These are phyloP conservation scores for Lindgomyces ingoldianus DNA, from an alignment of 495 filamentous ascomycete species.

Conservation along the genomic window DNA sequence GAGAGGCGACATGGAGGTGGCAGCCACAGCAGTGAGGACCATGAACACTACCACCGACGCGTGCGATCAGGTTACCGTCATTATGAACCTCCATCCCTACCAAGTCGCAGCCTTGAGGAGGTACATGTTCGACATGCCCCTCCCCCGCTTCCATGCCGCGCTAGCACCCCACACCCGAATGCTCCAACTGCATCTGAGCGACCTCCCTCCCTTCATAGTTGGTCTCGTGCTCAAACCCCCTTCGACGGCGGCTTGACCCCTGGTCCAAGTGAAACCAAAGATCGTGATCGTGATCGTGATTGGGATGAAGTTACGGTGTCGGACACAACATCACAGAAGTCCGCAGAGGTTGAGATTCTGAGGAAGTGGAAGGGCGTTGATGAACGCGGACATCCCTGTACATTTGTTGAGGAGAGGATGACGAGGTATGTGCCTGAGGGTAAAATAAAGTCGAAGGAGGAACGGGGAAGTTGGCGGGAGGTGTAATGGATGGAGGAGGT, in stretches of 20 bases:
- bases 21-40: not conserved
- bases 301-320: slow-evolving; percentile 24
- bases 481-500: not conserved
- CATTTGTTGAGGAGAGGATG: slow-evolving; percentile 26
- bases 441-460: not conserved
- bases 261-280: not conserved
- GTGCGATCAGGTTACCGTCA: not conserved
- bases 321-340: slow-evolving; percentile 5
- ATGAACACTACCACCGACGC: not conserved
- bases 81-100: not conserved
- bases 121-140: slow-evolving; percentile 5
- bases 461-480: not conserved
- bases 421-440: not conserved
- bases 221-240: not conserved
- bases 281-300: slow-evolving; percentile 5
- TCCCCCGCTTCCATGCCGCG: not conserved
- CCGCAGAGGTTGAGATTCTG: slow-evolving; percentile 19
- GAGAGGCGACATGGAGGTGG: no score
- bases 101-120: not conserved
- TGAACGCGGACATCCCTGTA: slow-evolving; percentile 25
- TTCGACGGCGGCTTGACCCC: not conserved
- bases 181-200: not conserved
- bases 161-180: slow-evolving; percentile 5
- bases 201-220: not conserved
- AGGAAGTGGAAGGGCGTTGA: slow-evolving; percentile 17